These are phyloP conservation scores for Beauveria sp. DNA, from an alignment of 2,329 filamentous ascomycete genomes.

Conservation along the genomic window DNA sequence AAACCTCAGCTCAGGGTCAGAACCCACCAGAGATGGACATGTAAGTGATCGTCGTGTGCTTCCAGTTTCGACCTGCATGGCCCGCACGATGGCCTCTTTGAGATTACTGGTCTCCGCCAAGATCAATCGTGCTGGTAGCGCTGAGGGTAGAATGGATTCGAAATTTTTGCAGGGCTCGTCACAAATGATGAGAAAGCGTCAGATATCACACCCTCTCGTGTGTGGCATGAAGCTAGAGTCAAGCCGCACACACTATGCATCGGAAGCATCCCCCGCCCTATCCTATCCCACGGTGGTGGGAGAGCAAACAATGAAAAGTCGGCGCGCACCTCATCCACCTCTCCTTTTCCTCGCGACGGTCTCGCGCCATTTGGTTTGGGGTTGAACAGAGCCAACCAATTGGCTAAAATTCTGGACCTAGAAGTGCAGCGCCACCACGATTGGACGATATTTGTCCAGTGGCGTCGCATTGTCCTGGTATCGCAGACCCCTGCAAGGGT, in stretches of 20 bases:
- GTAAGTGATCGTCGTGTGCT: slow-evolving; percentile 11
- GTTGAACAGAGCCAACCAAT: background rate
- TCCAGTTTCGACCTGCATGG: slow-evolving; percentile 1
- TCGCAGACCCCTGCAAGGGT: background rate
- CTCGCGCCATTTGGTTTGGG: background rate
- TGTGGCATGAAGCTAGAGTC: background rate
- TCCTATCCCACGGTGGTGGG: background rate
- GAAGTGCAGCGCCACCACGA: background rate
- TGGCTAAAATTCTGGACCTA: background rate
- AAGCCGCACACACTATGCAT: background rate
- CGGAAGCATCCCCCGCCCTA: background rate
- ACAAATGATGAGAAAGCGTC: slow-evolving; percentile 5
- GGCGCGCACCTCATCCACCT: background rate
- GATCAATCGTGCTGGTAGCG: background rate
- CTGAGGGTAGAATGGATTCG: background rate
- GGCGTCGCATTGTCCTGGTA: background rate
- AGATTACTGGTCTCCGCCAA: slow-evolving; percentile 8
- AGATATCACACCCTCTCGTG: slow-evolving; percentile 2
- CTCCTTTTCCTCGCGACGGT: background rate
- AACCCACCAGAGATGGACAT: slow-evolving; percentile 5
- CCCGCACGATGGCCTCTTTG: slow-evolving; percentile 1
- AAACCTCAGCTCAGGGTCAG: slow-evolving; percentile 6
- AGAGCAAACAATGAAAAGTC: background rate
- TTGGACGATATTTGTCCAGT: slow-evolving; percentile 4
- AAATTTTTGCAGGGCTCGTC: background rate